A percentile compares a stretch with the other conserved stretches of the same genome.
These are phyloP conservation scores for Acanthamoeba healyi DNA, from an alignment of 208 protist species.

Conservation along the genomic window DNA sequence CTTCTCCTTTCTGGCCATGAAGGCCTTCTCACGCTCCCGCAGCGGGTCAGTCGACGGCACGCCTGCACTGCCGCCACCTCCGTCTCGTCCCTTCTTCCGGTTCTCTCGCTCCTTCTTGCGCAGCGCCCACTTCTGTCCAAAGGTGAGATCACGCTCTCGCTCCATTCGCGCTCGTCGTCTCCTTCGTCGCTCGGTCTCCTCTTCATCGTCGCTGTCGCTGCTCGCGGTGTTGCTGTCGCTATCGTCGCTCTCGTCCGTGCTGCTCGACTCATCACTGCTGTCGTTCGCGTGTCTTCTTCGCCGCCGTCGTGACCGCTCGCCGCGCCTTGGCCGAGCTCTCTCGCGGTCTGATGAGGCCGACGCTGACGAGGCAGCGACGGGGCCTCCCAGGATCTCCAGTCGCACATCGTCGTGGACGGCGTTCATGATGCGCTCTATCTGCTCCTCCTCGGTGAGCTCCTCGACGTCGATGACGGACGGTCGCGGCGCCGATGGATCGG, in stretches of 20 bases:
- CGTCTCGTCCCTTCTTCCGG: neutral
- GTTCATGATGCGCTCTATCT: constrained; percentile 53
- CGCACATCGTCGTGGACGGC: constrained; percentile 25
- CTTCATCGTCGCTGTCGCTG: neutral
- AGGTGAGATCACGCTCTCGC: constrained; percentile 32
- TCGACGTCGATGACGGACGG: neutral
- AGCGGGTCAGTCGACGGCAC: neutral
- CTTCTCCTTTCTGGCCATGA: constrained; percentile 48
- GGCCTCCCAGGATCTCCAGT: neutral
- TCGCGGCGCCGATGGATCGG: neutral
- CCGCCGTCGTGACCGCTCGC: too few relatives aligned
- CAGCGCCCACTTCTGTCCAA: constrained; percentile 40
- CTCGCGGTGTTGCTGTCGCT: neutral
- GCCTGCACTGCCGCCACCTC: neutral
- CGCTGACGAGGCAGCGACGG: neutral
- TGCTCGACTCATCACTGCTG: neutral
- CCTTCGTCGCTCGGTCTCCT: neutral
- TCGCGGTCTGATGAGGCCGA: neutral
- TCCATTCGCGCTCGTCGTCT: constrained; percentile 3
- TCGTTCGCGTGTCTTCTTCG: neutral
- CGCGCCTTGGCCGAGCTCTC: too few relatives aligned
- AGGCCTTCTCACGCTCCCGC: constrained; percentile 39
- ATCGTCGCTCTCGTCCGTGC: neutral
- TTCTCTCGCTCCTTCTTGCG: constrained; percentile 29
- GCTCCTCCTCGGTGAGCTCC: constrained; percentile 53